These are phyloP conservation scores for Neocucurbitaria cava DNA, from an alignment of 2,329 filamentous ascomycete genomes.

Conservation along the genomic window DNA sequence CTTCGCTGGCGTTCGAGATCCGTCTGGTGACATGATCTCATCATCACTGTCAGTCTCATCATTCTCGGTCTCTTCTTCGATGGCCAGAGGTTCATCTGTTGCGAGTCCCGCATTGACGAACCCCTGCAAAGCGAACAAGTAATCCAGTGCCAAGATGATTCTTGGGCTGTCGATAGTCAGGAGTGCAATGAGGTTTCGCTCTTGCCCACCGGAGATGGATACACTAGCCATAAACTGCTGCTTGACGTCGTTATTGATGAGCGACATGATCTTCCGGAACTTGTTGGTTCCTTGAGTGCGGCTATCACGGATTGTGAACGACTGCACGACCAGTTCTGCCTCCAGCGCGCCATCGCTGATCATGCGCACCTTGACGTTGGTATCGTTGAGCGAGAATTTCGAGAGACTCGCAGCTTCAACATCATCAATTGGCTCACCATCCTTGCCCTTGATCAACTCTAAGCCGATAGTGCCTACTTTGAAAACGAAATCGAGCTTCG, in stretches of 20 bases:
- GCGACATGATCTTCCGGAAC: conserved; percentile 97
- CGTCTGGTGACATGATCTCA: conserved; percentile 46
- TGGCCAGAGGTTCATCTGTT: conserved; percentile 61
- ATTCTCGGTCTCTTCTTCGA: conserved; percentile 67
- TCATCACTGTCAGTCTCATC: conserved; percentile 49
- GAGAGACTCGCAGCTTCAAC: conserved; percentile 83
- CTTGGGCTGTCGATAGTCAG: conserved; percentile 93
- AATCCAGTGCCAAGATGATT: conserved; percentile 94
- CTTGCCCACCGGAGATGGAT: conserved; percentile 84
- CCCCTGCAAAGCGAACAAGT: conserved; percentile 85
- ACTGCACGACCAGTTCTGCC: conserved; percentile 89
- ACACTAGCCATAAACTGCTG: conserved; percentile 99
- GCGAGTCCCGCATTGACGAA: conserved; percentile 77
- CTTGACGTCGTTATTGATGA: conserved; percentile 87
- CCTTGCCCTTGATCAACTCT: conserved; percentile 80
- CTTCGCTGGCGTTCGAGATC: conserved; percentile 28
- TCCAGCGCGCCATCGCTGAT: conserved; percentile 90
- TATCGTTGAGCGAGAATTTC: conserved; percentile 92
- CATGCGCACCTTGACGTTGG: conserved; percentile 89
- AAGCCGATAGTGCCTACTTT: conserved; percentile 85
- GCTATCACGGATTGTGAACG: conserved; percentile 93
- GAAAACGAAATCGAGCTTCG: conserved; percentile 91
- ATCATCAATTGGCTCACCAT: conserved; percentile 79
- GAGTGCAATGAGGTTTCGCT: conserved; percentile 85
- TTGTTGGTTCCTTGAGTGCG: conserved; percentile 90